Conservation (phyloP, 768 basidiomycete species). For the Hebeloma cylindrosporum region DNA sequence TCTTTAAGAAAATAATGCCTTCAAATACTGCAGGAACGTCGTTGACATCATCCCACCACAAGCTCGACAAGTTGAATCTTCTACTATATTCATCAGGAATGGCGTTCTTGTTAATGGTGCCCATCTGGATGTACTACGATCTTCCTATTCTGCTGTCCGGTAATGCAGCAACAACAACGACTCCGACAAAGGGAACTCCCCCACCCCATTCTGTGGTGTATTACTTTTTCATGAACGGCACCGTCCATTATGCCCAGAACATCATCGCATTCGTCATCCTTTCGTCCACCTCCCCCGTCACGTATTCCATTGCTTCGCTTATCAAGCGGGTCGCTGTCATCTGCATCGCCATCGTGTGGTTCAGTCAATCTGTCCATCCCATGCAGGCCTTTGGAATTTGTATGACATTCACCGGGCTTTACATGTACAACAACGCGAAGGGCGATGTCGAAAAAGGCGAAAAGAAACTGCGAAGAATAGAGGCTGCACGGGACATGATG, state of each 20-base stretch:
- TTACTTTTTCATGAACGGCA: slow-evolving; percentile 92
- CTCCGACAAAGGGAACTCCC: slow-evolving; percentile 44
- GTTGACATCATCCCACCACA: slow-evolving; percentile 53
- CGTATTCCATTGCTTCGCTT: slow-evolving; percentile 97
- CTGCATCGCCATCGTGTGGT: slow-evolving; percentile 97
- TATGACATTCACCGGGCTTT: slow-evolving; percentile 87
- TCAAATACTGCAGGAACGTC: slow-evolving; percentile 42
- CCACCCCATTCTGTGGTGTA: slow-evolving; percentile 64
- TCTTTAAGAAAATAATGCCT: slow-evolving; percentile 99
- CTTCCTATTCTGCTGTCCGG: slow-evolving; percentile 63
- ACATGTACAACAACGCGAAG: slow-evolving; percentile 96
- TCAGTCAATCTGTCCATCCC: slow-evolving; percentile 80
- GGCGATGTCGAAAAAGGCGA: slow-evolving; percentile 91
- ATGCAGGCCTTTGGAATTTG: slow-evolving; percentile 88
- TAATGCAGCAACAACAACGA: slow-evolving; percentile 42
- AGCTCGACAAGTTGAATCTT: slow-evolving; percentile 96
- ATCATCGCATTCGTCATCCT: slow-evolving; percentile 97
- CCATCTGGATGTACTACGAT: slow-evolving; percentile 92
- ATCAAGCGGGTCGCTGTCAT: slow-evolving; percentile 98
- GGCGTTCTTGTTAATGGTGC: slow-evolving; percentile 96
- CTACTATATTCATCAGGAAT: slow-evolving; percentile 91
- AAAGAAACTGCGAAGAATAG: slow-evolving; percentile 77
- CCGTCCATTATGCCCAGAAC: slow-evolving; percentile 96
- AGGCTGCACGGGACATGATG: slow-evolving; percentile 65
- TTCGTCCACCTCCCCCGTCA: slow-evolving; percentile 94